A percentile compares a stretch with the other conserved stretches of the same genome.
Conservation (phyloP, 2,329 filamentous ascomycete species). For the Aureobasidium pullulans region DNA sequence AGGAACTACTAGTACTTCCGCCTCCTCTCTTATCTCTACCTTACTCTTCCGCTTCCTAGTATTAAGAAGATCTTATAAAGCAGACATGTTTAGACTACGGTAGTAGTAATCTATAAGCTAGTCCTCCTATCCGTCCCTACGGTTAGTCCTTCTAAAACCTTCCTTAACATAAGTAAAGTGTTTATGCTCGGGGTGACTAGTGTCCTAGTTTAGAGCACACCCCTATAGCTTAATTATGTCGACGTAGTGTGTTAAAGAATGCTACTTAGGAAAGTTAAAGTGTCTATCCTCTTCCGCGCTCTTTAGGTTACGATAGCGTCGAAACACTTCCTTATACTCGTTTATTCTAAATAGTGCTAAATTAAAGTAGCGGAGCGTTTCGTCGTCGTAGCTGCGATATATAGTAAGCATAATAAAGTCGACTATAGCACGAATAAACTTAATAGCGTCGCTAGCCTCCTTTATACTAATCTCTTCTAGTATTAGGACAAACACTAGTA, state of each 20-base stretch:
- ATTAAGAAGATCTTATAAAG: neutral
- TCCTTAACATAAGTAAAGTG: neutral
- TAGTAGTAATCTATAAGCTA: neutral
- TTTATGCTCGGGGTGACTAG: neutral
- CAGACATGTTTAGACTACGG: neutral
- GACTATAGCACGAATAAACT: neutral
- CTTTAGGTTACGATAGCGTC: neutral
- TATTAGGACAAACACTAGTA: neutral
- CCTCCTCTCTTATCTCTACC: no score
- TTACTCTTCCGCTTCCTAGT: no score
- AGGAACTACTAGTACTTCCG: no score
- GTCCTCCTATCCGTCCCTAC: neutral
- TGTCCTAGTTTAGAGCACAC: neutral
- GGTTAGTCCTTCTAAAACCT: neutral
- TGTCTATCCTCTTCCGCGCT: neutral
- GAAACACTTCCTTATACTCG: neutral
- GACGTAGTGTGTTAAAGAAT: neutral
- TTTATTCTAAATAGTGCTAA: neutral
- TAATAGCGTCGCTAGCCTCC: neutral
- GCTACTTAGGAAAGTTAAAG: neutral
- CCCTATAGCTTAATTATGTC: neutral
- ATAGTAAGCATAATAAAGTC: neutral
- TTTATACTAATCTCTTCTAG: neutral
- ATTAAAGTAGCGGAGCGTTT: neutral
- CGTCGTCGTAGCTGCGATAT: neutral